Percentiles rank a stretch among this genome's conserved stretches.
Evolutionary conservation across 2,329 filamentous ascomycete species (phyloP).

Genomic region (Botrytis galanthina): DNA sequence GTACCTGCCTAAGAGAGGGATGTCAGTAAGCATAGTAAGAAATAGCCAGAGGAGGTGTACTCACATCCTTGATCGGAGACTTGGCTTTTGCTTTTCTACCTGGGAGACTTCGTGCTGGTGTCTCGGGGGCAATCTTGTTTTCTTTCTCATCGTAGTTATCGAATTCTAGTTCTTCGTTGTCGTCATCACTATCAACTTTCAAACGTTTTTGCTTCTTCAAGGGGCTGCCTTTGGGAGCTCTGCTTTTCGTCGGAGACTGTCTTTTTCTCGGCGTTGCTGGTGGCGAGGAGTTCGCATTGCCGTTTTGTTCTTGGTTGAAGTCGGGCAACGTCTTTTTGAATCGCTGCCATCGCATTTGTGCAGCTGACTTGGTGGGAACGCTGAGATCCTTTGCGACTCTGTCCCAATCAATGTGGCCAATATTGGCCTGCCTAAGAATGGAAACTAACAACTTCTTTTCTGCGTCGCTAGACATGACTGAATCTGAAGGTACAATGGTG

Average conservation of each 20-base stretch:
- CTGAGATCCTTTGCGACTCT: conserved; percentile 4
- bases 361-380: not conserved
- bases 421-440: not conserved
- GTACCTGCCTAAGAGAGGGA: not conserved
- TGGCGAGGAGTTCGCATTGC: not conserved
- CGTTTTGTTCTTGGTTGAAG: not conserved
- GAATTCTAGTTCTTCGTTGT: not conserved
- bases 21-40: not conserved
- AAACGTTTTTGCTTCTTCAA: conserved; percentile 14
- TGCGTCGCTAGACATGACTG: not conserved
- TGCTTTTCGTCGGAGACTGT: conserved; percentile 11
- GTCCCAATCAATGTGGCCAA: not conserved
- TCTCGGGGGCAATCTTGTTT: not conserved
- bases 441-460: conserved; percentile 5
- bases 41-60: not conserved
- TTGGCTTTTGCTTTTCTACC: conserved; percentile 3
- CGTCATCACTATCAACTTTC: not conserved
- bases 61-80: conserved; percentile 14
- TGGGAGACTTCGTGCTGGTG: conserved; percentile 13
- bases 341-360: conserved; percentile 1
- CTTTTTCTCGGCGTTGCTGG: conserved; percentile 10
- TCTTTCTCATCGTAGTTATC: not conserved
- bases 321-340: conserved; percentile 1
- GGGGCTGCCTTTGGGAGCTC: not conserved
- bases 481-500: not conserved